A percentile compares a stretch with the other conserved stretches of the same genome.
phyloP scores from a whole-genome alignment of 2,329 filamentous ascomycete genomes.

The Aspergillus sergii region DNA sequence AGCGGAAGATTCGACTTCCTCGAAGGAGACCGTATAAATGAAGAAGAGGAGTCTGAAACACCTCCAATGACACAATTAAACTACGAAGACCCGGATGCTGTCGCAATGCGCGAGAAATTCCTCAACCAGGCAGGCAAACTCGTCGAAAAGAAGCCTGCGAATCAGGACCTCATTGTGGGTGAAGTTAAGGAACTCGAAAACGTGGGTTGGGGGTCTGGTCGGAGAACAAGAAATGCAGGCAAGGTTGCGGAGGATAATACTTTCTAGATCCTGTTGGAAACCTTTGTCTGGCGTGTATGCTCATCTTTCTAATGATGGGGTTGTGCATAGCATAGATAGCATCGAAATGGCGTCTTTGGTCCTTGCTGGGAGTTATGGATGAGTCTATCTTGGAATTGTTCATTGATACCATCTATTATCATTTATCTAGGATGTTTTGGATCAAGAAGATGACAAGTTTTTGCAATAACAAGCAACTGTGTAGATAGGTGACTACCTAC shows the following conservation, averaged over 20 bases:
- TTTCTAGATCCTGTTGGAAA: not conserved
- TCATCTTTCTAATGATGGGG: not conserved
- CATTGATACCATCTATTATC: not conserved
- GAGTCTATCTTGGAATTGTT: not conserved
- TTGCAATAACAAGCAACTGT: not conserved
- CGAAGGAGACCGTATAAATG: conserved; percentile 22
- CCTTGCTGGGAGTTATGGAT: not conserved
- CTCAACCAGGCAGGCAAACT: conserved; percentile 50
- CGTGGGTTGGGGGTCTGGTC: conserved; percentile 36
- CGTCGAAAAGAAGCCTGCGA: conserved; percentile 33
- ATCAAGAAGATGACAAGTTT: not conserved
- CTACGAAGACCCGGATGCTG: conserved; percentile 55
- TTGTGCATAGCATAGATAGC: conserved; percentile 1
- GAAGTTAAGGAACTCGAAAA: conserved; percentile 38
- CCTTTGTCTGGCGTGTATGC: not conserved
- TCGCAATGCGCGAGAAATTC: conserved; percentile 59
- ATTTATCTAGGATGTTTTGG: not conserved
- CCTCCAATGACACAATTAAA: conserved; percentile 51
- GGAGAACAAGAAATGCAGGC: conserved; percentile 37
- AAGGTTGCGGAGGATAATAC: conserved; percentile 22
- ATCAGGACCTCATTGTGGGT: conserved; percentile 26
- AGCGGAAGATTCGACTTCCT: conserved; percentile 36
- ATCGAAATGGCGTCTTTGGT: conserved; percentile 5
- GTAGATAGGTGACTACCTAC: not conserved
- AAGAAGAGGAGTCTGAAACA: conserved; percentile 36